Evolutionary conservation across 2,329 filamentous ascomycete genomes (phyloP), one percentile per base, ranked within the genome.

Genomic region (Colletotrichum kahawae): DNA sequence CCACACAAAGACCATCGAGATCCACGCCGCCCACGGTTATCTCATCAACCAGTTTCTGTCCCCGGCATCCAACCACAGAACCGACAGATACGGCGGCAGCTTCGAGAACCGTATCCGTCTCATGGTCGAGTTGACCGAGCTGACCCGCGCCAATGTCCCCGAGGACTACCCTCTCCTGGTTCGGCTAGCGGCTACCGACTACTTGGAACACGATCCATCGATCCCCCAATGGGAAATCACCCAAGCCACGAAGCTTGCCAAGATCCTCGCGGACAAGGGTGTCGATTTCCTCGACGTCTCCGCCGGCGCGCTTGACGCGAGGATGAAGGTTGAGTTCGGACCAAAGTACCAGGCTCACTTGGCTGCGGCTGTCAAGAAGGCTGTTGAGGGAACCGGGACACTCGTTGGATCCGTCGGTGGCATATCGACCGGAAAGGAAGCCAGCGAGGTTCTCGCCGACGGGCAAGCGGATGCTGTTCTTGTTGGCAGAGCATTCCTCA

Each of bases 281-380:
- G 89, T 95, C 7, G 94, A 96, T 81, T 84, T 96, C 13, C 85
- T 96, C 8, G 94, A 96, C 79, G 88, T 95, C 27, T 92, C 90
- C 9, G 90, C 89, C 1, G 93, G 91, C 7, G 94, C 93, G 9
- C 88, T 90, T 59, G 90, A 95, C 79, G 85, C 88, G 4, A 82
- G 84, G 59, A 90, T 92, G 79, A 89, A 91, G 77, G 88, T 93
- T 74, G 85, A 87, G n/a, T 78, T 84, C 2, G 90, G 89, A 0
- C 91, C 92, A 0, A 93, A 88, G 0, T 95, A 95, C 84, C 94
- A 95, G 83, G 91, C 89, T 1, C 91, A 90, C 0, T 93, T 94
- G 78, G 91, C 94, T 0, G 90, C 92, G 76, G 89, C 81, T 1
- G 75, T 95, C 59, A 95, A 94, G 86, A 88, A 92, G 79, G 92